Evolutionary conservation across 2,329 filamentous ascomycete species (phyloP), one percentile per base, ranked within the genome.

Genomic region (Exophiala spinifera): DNA sequence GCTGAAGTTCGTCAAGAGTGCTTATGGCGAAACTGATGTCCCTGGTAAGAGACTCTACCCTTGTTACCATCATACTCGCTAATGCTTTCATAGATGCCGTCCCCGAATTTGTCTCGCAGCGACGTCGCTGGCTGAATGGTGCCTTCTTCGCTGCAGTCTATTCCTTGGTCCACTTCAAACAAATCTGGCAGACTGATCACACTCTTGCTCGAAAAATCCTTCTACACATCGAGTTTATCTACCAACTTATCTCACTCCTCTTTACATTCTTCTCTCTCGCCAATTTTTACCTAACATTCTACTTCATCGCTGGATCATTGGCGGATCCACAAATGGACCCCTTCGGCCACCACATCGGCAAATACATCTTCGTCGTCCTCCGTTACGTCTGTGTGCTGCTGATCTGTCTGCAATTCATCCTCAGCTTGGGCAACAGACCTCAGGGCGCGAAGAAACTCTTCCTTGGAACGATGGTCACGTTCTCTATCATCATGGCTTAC

Each of bases 211-310:
- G 94, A 63, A 99, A 99, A 73, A 80, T 95, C 20, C 80, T 99
- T 31, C 82, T 99, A 49, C 91, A 96, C 71, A 84, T 97, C 64
- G 94, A 99, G 70, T 96, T 96, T 68, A 72, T 96, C 63, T 99
- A 99, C 72, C 94, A 99, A 70, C 87, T 95, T 69, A 80, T 97
- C 63, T 88, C 91, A 67, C 83, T 99, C 13, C 72, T 95, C 57
- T 99, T 99, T 76, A 99, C 94, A 43, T 99, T 90, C 77, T 97
- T 99, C 77, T 96, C 92, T 10, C 84, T 99, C 63, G 91, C 92
- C 71, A 99, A 99, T 77, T 99, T 97, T 79, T 99, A 97, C 72
- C 85, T 99, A 49, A 95, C 91, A 54, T 99, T 99, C 75, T 99
- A 91, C 80, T 99, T 99, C 76, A 87, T 99, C 62, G 91, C 91